phyloP scores from a whole-genome alignment of 352 stramenopile species.

The Phytopythium helicoides region DNA sequence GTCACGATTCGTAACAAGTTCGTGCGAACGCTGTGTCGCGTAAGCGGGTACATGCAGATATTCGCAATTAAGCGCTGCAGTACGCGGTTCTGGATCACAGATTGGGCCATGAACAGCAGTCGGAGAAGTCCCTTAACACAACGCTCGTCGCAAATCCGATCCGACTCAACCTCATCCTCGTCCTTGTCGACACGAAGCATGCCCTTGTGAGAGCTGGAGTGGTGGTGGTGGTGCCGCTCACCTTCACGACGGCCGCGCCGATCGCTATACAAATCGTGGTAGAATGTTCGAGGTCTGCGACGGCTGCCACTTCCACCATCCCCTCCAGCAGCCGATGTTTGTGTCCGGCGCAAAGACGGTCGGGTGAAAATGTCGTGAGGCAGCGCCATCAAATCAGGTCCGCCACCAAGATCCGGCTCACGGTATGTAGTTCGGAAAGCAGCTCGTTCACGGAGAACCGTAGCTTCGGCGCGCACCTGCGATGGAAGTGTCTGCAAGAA shows the following conservation, averaged over 20 bases:
- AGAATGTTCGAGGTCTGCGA: slow-evolving; percentile 41
- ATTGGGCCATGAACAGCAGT: slow-evolving; percentile 80
- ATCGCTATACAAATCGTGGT: slow-evolving; percentile 36
- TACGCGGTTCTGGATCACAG: slow-evolving; percentile 77
- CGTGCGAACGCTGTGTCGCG: slow-evolving; percentile 49
- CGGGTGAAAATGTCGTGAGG: slow-evolving; percentile 43
- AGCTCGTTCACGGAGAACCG: slow-evolving; percentile 93
- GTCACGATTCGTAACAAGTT: slow-evolving; percentile 69
- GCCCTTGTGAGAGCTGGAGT: slow-evolving; percentile 29
- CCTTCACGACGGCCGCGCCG: slow-evolving; percentile 37
- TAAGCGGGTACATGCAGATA: slow-evolving; percentile 77
- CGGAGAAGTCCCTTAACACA: slow-evolving; percentile 67
- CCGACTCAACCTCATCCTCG: slow-evolving; percentile 55
- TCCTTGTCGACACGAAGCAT: slow-evolving; percentile 74
- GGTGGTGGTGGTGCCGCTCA: slow-evolving; percentile 26
- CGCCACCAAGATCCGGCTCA: slow-evolving; percentile 36
- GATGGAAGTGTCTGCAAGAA: slow-evolving; percentile 95
- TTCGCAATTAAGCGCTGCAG: slow-evolving; percentile 79
- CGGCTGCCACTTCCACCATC: slow-evolving; percentile 38
- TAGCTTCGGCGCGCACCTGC: slow-evolving; percentile 94
- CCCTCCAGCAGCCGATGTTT: slow-evolving; percentile 57
- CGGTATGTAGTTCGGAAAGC: slow-evolving; percentile 73
- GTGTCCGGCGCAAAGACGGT: slow-evolving; percentile 73
- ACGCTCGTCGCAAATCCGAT: slow-evolving; percentile 67
- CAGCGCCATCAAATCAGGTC: slow-evolving; percentile 55